A percentile compares a stretch with the other conserved stretches of the same genome.
Evolutionary conservation across 106 monocot species (phyloP).

Genomic region (Acorus gramineus): DNA sequence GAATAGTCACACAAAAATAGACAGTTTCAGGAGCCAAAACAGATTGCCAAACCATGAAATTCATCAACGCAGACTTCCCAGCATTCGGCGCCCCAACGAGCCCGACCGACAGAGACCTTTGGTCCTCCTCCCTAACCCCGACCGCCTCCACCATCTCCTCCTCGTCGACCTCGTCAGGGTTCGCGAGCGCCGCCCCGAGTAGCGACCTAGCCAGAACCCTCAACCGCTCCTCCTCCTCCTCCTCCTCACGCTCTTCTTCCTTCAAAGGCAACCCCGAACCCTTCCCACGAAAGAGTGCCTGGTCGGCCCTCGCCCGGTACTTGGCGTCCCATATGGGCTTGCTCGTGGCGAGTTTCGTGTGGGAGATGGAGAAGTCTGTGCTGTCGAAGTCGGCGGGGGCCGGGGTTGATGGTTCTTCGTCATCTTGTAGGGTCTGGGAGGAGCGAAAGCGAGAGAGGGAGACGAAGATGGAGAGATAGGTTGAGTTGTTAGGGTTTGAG

Average conservation of each 20-base stretch:
- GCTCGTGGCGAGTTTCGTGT: neutral
- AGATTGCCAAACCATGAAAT: constrained; percentile 50
- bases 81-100: constrained; percentile 96
- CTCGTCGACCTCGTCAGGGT: constrained; percentile 41
- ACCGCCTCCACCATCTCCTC: constrained; percentile 21
- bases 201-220: constrained; percentile 51
- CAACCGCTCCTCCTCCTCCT: constrained; percentile 38
- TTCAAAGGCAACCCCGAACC: neutral
- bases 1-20: neutral
- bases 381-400: constrained; percentile 42
- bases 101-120: constrained; percentile 78
- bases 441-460: constrained; percentile 11
- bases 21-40: too few species aligned
- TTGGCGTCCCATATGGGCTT: constrained; percentile 38
- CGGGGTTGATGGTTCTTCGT: constrained; percentile 6
- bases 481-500: too few species aligned
- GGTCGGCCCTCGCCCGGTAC: constrained; percentile 60
- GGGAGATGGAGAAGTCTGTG: constrained; percentile 19
- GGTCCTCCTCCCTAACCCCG: constrained; percentile 70
- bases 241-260: constrained; percentile 11
- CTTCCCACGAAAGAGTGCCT: constrained; percentile 30
- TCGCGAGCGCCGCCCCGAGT: constrained; percentile 52
- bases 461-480: neutral
- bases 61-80: constrained; percentile 82
- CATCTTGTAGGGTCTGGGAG: constrained; percentile 9